These are phyloP conservation scores for Agaricus bisporus DNA, from an alignment of 768 basidiomycete genomes.

Conservation along the genomic window DNA sequence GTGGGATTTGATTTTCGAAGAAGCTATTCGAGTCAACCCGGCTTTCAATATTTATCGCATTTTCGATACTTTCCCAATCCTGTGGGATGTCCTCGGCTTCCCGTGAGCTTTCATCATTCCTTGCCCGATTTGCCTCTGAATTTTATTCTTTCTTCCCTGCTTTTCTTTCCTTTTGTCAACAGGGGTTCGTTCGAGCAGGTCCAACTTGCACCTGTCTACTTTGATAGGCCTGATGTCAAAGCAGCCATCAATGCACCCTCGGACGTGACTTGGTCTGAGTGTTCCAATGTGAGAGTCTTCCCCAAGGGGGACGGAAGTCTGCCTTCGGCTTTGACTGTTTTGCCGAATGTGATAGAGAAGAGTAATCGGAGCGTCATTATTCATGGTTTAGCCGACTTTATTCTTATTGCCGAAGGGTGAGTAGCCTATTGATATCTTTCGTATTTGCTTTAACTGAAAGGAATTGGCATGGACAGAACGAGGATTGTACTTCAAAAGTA, in stretches of 20 bases:
- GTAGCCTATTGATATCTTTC: constrained; percentile 13
- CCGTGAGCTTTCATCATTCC: constrained; percentile 36
- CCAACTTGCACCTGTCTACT: constrained; percentile 60
- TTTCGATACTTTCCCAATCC: constrained; percentile 66
- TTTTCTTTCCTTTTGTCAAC: not conserved
- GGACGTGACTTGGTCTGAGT: constrained; percentile 57
- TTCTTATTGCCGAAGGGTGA: constrained; percentile 70
- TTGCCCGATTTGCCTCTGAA: not conserved
- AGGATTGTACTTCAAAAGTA: constrained; percentile 64
- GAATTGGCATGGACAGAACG: constrained; percentile 27
- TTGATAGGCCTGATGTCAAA: constrained; percentile 65
- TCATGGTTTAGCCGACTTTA: constrained; percentile 70
- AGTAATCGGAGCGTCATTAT: constrained; percentile 60
- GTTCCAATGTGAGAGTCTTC: constrained; percentile 56
- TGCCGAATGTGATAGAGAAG: constrained; percentile 75
- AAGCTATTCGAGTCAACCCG: constrained; percentile 58
- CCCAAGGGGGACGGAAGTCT: constrained; percentile 53
- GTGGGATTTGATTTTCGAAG: constrained; percentile 61
- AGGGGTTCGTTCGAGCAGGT: constrained; percentile 51
- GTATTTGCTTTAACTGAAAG: too few species aligned
- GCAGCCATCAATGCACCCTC: constrained; percentile 63
- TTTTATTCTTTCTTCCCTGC: too few species aligned
- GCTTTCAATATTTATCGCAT: constrained; percentile 77
- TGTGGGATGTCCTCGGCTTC: constrained; percentile 82
- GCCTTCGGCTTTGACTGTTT: constrained; percentile 57